phyloP scores from a whole-genome alignment of 2,329 filamentous ascomycete genomes.

The Cryphonectria nitschkei region DNA sequence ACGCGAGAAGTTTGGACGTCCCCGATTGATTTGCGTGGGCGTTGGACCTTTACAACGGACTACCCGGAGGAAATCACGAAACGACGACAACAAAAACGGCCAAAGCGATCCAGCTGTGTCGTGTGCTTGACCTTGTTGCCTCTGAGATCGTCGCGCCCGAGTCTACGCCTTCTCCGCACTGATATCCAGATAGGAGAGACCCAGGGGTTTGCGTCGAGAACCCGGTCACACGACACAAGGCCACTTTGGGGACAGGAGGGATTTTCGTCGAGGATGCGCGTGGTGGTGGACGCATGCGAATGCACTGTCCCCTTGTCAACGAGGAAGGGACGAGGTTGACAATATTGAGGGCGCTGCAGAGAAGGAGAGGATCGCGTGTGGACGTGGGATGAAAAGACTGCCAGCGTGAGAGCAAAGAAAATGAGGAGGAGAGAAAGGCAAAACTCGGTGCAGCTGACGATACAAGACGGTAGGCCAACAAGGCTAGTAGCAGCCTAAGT shows the following conservation, averaged over 20 bases:
- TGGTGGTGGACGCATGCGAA: background rate
- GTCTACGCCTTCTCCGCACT: background rate
- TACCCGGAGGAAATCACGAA: background rate
- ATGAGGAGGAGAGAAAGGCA: background rate
- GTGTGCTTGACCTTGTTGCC: background rate
- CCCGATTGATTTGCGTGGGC: background rate
- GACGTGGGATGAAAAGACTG: background rate
- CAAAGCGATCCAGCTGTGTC: background rate
- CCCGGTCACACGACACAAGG: slow-evolving; percentile 1
- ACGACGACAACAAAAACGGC: background rate
- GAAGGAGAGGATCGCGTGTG: background rate
- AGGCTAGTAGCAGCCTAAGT: background rate
- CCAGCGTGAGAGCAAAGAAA: background rate
- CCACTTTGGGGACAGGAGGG: background rate
- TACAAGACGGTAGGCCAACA: background rate
- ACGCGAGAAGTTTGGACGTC: background rate
- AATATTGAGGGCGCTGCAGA: background rate
- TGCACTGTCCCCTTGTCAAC: background rate
- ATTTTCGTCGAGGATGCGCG: background rate
- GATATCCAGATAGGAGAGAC: background rate
- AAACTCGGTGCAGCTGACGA: background rate
- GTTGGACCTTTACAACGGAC: background rate
- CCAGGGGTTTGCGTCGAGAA: background rate
- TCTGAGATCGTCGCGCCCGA: background rate
- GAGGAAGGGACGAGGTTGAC: background rate